A percentile compares a stretch with the other conserved stretches of the same genome.
Evolutionary conservation across 495 filamentous ascomycete species (phyloP).

Genomic region (Xylaria curta): DNA sequence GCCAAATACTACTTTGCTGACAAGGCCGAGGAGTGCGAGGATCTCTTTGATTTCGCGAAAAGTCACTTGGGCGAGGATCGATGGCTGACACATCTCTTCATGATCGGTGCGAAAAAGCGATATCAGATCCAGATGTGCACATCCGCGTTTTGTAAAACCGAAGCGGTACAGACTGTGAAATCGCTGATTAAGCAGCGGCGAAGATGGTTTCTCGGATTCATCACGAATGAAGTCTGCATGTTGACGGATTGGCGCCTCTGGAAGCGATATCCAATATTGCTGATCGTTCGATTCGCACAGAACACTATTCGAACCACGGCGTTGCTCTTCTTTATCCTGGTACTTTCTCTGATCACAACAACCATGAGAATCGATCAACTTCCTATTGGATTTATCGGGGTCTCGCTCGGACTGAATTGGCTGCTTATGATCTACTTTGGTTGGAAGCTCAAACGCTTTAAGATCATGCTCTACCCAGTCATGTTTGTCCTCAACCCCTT

Average conservation of each 20-base stretch:
- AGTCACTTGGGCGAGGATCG: conserved; percentile 95
- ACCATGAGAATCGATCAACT: conserved; percentile 77
- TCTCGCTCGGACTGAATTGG: conserved; percentile 96
- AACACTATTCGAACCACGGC: conserved; percentile 97
- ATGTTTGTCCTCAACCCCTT: conserved; percentile 98
- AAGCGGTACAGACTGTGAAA: conserved; percentile 87
- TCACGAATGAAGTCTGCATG: conserved; percentile 99
- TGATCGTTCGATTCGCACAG: conserved; percentile 88
- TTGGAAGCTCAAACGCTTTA: conserved; percentile 81
- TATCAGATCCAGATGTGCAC: conserved; percentile 99
- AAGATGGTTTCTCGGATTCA: conserved; percentile 96
- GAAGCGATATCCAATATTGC: conserved; percentile 89
- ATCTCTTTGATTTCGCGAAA: conserved; percentile 96
- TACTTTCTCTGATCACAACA: conserved; percentile 86
- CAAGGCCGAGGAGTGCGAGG: conserved; percentile 93
- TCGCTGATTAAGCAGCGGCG: conserved; percentile 94
- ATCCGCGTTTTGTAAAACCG: conserved; percentile 97
- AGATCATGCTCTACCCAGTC: conserved; percentile 91
- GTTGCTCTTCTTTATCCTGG: conserved; percentile 93
- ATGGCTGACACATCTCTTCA: conserved; percentile 98
- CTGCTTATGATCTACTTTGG: conserved; percentile 97
- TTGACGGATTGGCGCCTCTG: conserved; percentile 91
- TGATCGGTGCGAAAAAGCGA: conserved; percentile 92
- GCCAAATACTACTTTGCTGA: conserved; percentile 99
- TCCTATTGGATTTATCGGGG: conserved; percentile 91